Percentiles rank a stretch among this genome's conserved stretches.
phyloP scores from a whole-genome alignment of 495 filamentous ascomycete genomes.

The Talaromyces stipitatus region DNA sequence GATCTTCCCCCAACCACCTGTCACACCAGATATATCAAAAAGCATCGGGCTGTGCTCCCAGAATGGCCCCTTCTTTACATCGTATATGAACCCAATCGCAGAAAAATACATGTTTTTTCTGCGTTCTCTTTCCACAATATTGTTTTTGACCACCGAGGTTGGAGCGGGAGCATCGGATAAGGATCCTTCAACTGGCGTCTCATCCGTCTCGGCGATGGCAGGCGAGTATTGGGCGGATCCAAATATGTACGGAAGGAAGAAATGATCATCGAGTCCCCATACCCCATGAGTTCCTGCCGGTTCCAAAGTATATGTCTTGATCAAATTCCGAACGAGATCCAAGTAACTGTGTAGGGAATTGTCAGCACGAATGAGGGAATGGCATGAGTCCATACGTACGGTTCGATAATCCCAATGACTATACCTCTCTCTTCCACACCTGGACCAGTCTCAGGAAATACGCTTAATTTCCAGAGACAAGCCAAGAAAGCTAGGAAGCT shows the following conservation, averaged over 20 bases:
- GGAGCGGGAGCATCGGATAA: constrained; percentile 62
- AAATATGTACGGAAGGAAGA: constrained; percentile 93
- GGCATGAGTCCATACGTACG: constrained; percentile 41
- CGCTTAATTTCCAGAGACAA: constrained; percentile 81
- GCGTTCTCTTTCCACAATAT: constrained; percentile 60
- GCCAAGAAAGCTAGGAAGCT: constrained; percentile 90
- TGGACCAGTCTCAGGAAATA: constrained; percentile 46
- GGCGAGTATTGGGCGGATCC: constrained; percentile 80
- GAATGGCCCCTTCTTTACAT: constrained; percentile 95
- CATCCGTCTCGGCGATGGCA: constrained; percentile 55
- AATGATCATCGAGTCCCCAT: constrained; percentile 97
- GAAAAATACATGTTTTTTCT: constrained; percentile 86
- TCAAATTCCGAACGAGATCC: constrained; percentile 68
- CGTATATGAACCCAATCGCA: constrained; percentile 98
- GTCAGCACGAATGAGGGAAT: neutral
- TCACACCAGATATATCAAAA: constrained; percentile 88
- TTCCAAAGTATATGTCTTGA: constrained; percentile 88
- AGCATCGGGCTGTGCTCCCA: constrained; percentile 97
- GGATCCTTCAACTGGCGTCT: constrained; percentile 70
- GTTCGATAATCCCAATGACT: constrained; percentile 73
- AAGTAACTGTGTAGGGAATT: constrained; percentile 59
- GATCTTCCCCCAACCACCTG: constrained; percentile 92
- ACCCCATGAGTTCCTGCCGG: constrained; percentile 93
- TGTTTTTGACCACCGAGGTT: constrained; percentile 54
- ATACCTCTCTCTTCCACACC: constrained; percentile 66